A percentile compares a stretch with the other conserved stretches of the same genome.
Evolutionary conservation across 208 protist genomes (phyloP).

Genomic region (Kentomonas sorsogonicus): DNA sequence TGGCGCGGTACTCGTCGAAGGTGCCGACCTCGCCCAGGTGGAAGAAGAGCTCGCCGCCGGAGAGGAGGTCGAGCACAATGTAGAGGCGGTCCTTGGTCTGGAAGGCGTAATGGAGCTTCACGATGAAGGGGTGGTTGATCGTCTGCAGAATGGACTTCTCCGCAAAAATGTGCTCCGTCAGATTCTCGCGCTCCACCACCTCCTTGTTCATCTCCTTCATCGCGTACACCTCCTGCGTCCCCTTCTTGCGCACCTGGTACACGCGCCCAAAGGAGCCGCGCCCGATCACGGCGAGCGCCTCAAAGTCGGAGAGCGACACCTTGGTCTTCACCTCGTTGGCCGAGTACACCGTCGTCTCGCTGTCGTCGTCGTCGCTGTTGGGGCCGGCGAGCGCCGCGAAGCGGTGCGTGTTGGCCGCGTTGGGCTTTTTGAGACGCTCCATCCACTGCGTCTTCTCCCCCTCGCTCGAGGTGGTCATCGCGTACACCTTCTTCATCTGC

Average conservation of each 20-base stretch:
- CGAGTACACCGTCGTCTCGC: conserved; percentile 21
- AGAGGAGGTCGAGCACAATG: conserved; percentile 90
- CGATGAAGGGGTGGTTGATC: conserved; percentile 93
- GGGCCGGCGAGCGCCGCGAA: conserved; percentile 12
- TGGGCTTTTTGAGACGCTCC: conserved; percentile 22
- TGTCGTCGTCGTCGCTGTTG: conserved; percentile 31
- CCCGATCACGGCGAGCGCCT: conserved; percentile 82
- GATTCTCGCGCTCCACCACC: conserved; percentile 41
- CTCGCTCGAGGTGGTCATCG: conserved; percentile 32
- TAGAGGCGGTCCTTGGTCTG: conserved; percentile 91
- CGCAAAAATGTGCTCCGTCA: conserved; percentile 69
- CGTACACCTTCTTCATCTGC: conserved; percentile 15
- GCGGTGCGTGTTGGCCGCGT: conserved; percentile 20
- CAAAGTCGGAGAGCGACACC: conserved; percentile 85
- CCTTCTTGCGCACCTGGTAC: conserved; percentile 85
- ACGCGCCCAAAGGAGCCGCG: conserved; percentile 91
- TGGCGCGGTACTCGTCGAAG: conserved; percentile 69
- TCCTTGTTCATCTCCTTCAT: conserved; percentile 90
- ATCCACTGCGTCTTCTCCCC: conserved; percentile 37
- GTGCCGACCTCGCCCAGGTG: conserved; percentile 56
- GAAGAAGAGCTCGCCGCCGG: conserved; percentile 89
- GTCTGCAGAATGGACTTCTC: conserved; percentile 90
- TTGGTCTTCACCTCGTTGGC: conserved; percentile 22
- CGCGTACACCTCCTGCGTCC: conserved; percentile 81
- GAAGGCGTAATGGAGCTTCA: conserved; percentile 94